These are phyloP conservation scores for Juncus effusus DNA, from an alignment of 176 grass and related monocot species.

Conservation along the genomic window DNA sequence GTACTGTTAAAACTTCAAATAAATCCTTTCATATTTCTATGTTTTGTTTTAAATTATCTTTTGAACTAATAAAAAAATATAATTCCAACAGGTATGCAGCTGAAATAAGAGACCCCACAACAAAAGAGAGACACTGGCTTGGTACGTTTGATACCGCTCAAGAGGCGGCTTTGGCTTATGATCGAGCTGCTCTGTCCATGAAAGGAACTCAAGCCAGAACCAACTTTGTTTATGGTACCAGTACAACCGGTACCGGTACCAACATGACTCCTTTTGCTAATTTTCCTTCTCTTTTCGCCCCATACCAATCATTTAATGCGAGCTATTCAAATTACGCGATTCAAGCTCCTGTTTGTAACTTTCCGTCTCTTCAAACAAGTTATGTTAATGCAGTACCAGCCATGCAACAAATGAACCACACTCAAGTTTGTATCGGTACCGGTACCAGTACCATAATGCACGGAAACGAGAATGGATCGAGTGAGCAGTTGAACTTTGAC, in stretches of 20 bases:
- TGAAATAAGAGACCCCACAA: slow-evolving; percentile 93
- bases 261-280: slow-evolving; percentile 40
- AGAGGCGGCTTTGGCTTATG: slow-evolving; percentile 95
- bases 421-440: slow-evolving; percentile 20
- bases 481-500: slow-evolving; percentile 46
- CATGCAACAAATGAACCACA: slow-evolving; percentile 30
- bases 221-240: slow-evolving; percentile 65
- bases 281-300: slow-evolving; percentile 59
- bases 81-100: slow-evolving; percentile 49
- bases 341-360: slow-evolving; percentile 26
- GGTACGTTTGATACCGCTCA: slow-evolving; percentile 98
- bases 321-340: slow-evolving; percentile 6
- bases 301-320: slow-evolving; percentile 32
- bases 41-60: too few relatives aligned
- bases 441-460: slow-evolving; percentile 18
- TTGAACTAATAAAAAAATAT: too few relatives aligned
- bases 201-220: slow-evolving; percentile 95
- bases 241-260: slow-evolving; percentile 22
- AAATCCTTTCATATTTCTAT: too few relatives aligned
- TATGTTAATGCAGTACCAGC: not conserved
- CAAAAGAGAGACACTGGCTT: slow-evolving; percentile 95
- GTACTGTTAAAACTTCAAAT: not conserved
- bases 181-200: slow-evolving; percentile 93
- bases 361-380: slow-evolving; percentile 7
- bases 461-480: slow-evolving; percentile 15